These are phyloP conservation scores for Geum urbanum DNA, from an alignment of 306 rosid genomes.

Conservation along the genomic window DNA sequence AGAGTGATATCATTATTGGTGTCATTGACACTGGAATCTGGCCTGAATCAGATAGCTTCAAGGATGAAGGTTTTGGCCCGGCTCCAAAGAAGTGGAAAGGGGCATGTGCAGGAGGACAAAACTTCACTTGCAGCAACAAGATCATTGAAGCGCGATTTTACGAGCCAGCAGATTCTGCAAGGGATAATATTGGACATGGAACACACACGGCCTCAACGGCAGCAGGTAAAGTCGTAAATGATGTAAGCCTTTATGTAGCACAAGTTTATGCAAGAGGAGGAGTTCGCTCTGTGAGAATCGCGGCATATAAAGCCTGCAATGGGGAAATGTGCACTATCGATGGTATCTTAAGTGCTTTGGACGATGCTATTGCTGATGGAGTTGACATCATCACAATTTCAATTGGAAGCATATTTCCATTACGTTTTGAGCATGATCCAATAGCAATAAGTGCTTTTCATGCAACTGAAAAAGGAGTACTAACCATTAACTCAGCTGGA, in stretches of 20 bases:
- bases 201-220: slow-evolving; percentile 54
- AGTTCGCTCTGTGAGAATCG: slow-evolving; percentile 13
- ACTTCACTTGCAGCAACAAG: neutral
- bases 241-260: slow-evolving; percentile 15
- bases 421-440: neutral
- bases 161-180: slow-evolving; percentile 23
- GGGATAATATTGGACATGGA: slow-evolving; percentile 56
- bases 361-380: slow-evolving; percentile 6
- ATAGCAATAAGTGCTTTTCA: neutral
- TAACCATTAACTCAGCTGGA: neutral
- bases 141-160: neutral
- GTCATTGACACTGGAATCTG: neutral
- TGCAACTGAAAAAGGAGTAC: neutral
- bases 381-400: neutral
- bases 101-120: neutral
- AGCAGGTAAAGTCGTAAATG: slow-evolving; percentile 27
- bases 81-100: neutral
- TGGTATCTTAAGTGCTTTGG: neutral
- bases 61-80: neutral
- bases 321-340: neutral
- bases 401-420: neutral
- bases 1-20: neutral
- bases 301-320: slow-evolving; percentile 27
- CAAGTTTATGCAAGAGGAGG: slow-evolving; percentile 20
- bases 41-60: neutral